Conservation (phyloP, 2,329 filamentous ascomycete genomes). For the Madurella mycetomatis region DNA sequence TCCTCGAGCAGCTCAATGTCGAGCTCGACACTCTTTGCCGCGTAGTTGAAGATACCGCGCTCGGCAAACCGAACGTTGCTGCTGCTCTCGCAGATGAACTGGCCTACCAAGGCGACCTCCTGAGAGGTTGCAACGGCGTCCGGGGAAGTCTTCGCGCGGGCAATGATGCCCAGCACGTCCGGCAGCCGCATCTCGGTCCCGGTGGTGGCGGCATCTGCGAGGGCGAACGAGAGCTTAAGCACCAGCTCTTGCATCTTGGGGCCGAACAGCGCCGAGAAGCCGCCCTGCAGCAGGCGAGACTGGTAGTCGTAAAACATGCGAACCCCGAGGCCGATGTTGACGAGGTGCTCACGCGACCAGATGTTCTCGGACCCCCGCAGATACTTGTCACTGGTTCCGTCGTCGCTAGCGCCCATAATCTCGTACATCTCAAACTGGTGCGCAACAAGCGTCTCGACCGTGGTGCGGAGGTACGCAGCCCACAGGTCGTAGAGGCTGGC, state of each 20-base stretch:
- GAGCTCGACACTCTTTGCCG: conserved; percentile 43
- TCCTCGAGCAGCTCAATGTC: conserved; percentile 52
- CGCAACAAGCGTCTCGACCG: conserved; percentile 48
- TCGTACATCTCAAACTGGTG: conserved; percentile 52
- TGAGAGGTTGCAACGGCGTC: conserved; percentile 44
- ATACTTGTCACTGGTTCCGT: conserved; percentile 24
- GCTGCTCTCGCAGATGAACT: conserved; percentile 44
- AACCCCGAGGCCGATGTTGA: conserved; percentile 45
- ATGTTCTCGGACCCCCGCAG: conserved; percentile 39
- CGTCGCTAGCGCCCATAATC: conserved; percentile 39
- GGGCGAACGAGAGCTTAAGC: conserved; percentile 47
- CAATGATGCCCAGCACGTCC: conserved; percentile 42
- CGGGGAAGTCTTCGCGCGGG: conserved; percentile 40
- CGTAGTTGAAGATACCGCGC: conserved; percentile 48
- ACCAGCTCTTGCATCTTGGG: conserved; percentile 50
- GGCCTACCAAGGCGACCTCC: conserved; percentile 46
- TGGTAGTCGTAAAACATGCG: conserved; percentile 51
- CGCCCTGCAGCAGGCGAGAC: conserved; percentile 46
- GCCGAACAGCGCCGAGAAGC: conserved; percentile 48
- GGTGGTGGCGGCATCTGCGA: conserved; percentile 38
- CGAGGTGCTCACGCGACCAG: conserved; percentile 43
- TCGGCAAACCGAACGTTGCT: conserved; percentile 46
- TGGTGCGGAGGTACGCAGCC: conserved; percentile 44
- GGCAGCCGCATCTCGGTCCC: conserved; percentile 37
- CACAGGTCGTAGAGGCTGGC: conserved; percentile 46